These are phyloP conservation scores for Lasiosphaeria miniovina DNA, from an alignment of 495 filamentous ascomycete genomes.

Conservation along the genomic window DNA sequence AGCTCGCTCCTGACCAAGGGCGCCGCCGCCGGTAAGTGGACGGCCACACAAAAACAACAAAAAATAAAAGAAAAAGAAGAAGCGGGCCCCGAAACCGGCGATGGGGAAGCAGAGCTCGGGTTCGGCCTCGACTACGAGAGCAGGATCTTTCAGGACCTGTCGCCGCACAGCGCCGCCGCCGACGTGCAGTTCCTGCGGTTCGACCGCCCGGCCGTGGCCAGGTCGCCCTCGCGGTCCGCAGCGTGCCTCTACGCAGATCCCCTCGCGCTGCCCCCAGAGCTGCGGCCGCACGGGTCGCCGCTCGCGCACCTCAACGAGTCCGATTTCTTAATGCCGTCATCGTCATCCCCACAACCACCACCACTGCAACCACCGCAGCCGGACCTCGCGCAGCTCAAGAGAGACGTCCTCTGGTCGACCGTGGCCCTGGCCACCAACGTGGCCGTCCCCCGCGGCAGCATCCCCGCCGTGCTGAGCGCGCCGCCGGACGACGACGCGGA, in stretches of 20 bases:
- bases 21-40: background rate
- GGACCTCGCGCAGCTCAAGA: background rate
- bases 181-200: conserved; percentile 13
- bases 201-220: conserved; percentile 2
- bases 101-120: conserved; percentile 4
- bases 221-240: conserved; percentile 5
- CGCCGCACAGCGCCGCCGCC: background rate
- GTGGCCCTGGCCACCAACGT: conserved; percentile 11
- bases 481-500: background rate
- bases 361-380: background rate
- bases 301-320: background rate
- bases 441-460: conserved; percentile 11
- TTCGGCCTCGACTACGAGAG: conserved; percentile 17
- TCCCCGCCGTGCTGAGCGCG: conserved; percentile 9
- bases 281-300: conserved; percentile 7
- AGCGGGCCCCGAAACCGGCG: background rate
- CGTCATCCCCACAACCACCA: background rate
- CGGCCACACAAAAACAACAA: background rate
- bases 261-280: conserved; percentile 11
- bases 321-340: background rate
- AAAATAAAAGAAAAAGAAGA: background rate
- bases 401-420: background rate
- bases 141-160: conserved; percentile 15
- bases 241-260: conserved; percentile 6
- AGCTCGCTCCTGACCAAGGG: background rate